These are phyloP conservation scores for Candida morakotiae DNA, from an alignment of 805 yeast species.

Conservation along the genomic window DNA sequence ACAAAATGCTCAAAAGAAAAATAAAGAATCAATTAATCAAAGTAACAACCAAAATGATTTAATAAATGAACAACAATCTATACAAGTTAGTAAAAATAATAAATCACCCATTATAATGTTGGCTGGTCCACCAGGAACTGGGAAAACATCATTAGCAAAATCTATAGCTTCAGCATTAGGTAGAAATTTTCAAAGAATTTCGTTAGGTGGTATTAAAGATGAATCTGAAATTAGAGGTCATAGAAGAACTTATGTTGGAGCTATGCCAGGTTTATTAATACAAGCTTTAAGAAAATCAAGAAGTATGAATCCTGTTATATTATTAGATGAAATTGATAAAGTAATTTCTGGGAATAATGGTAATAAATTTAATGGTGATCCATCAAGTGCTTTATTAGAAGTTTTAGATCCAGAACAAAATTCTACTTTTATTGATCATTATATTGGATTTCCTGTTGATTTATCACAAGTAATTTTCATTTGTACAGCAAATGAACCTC, in stretches of 20 bases:
- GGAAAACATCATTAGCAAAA: conserved; percentile 82
- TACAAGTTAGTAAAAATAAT: conserved; percentile 27
- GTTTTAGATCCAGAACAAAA: conserved; percentile 91
- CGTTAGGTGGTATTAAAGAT: conserved; percentile 84
- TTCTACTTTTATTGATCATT: conserved; percentile 71
- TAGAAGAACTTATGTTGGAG: conserved; percentile 86
- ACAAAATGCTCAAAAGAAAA: conserved; percentile 16
- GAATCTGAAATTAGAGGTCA: conserved; percentile 91
- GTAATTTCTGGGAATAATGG: conserved; percentile 52
- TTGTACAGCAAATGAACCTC: conserved; percentile 80
- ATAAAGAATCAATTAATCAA: conserved; percentile 7
- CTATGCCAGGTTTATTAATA: conserved; percentile 81
- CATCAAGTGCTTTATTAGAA: conserved; percentile 84
- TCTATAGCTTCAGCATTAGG: conserved; percentile 74
- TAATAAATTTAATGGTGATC: conserved; percentile 67
- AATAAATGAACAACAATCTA: conserved; percentile 10
- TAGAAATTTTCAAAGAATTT: conserved; percentile 71
- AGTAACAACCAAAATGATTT: neutral
- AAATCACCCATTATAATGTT: conserved; percentile 74
- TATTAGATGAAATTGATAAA: conserved; percentile 84
- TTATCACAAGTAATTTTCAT: conserved; percentile 75
- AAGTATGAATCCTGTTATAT: conserved; percentile 76
- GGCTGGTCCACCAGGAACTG: conserved; percentile 94
- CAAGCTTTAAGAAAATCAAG: conserved; percentile 75
- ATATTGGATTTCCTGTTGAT: conserved; percentile 81